Conservation (phyloP, 352 stramenopile species). For the Pythium dissimile region DNA sequence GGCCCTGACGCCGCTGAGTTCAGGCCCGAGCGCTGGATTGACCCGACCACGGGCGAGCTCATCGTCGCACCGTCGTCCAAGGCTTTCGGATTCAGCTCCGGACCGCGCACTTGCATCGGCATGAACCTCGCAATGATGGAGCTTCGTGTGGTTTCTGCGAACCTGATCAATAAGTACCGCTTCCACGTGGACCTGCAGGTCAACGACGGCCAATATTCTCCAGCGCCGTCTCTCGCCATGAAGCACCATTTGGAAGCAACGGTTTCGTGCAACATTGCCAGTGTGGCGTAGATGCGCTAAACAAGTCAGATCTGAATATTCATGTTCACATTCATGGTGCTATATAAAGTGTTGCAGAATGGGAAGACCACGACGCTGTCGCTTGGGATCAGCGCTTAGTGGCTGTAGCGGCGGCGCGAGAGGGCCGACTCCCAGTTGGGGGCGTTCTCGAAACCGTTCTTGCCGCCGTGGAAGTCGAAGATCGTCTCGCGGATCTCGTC, state of each 20-base stretch:
- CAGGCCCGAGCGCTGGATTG: constrained; percentile 51
- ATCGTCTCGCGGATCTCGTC: constrained; percentile 55
- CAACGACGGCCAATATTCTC: background rate
- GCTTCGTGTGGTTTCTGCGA: background rate
- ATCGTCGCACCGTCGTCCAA: background rate
- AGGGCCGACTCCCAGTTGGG: constrained; percentile 54
- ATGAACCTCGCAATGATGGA: no score
- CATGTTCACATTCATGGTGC: background rate
- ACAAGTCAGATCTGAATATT: background rate
- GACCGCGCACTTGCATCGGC: background rate
- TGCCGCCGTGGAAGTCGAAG: constrained; percentile 44
- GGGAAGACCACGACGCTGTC: background rate
- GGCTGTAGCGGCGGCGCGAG: constrained; percentile 16
- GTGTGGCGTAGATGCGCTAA: background rate
- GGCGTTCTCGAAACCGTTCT: constrained; percentile 69
- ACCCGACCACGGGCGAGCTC: background rate
- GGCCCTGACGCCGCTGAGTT: no score
- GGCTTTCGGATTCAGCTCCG: background rate
- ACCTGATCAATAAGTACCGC: constrained; percentile 1
- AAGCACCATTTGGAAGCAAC: constrained; percentile 6
- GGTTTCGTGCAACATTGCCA: background rate
- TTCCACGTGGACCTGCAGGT: constrained; percentile 1
- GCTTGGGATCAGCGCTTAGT: background rate
- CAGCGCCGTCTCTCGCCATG: background rate
- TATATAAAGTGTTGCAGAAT: constrained; percentile 1